Evolutionary conservation across 2,329 filamentous ascomycete genomes (phyloP).

Genomic region (Cercospora sojina): DNA sequence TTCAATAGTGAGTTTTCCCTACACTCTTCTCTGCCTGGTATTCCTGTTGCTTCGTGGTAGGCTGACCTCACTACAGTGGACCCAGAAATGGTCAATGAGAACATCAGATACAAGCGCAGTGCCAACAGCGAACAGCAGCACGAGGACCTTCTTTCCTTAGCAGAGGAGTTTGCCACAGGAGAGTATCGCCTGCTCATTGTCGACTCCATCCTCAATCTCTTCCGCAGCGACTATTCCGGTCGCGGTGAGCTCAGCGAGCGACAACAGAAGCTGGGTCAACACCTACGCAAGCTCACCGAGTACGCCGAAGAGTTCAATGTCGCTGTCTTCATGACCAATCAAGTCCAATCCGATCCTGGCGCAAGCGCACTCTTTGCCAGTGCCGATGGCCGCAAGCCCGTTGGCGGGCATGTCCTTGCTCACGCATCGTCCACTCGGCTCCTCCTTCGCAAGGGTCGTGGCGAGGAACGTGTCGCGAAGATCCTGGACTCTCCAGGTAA

Average conservation of each 20-base stretch:
- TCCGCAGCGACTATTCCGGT: constrained; percentile 65
- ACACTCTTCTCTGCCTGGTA: neutral
- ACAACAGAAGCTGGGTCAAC: constrained; percentile 66
- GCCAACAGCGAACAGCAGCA: constrained; percentile 66
- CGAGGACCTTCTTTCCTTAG: constrained; percentile 61
- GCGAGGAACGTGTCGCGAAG: constrained; percentile 69
- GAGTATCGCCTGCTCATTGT: constrained; percentile 67
- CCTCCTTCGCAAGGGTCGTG: constrained; percentile 65
- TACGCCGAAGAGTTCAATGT: constrained; percentile 72
- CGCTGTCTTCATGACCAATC: constrained; percentile 65
- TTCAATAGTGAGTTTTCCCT: constrained; percentile 51
- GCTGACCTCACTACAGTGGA: constrained; percentile 45
- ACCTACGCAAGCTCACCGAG: constrained; percentile 62
- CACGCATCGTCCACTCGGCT: constrained; percentile 67
- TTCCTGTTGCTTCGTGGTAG: neutral
- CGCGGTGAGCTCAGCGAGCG: constrained; percentile 67
- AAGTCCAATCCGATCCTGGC: constrained; percentile 69
- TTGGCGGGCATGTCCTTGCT: constrained; percentile 66
- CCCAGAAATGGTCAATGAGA: constrained; percentile 60
- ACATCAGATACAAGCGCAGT: constrained; percentile 65
- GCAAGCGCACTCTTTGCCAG: constrained; percentile 66
- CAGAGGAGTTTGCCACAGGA: constrained; percentile 60
- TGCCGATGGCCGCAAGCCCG: constrained; percentile 66
- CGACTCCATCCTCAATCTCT: constrained; percentile 69
- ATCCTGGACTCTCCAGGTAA: constrained; percentile 65